Evolutionary conservation across 495 filamentous ascomycete species (phyloP), one percentile per base, ranked within the genome.

Genomic region (Talaromyces trachyspermus): DNA sequence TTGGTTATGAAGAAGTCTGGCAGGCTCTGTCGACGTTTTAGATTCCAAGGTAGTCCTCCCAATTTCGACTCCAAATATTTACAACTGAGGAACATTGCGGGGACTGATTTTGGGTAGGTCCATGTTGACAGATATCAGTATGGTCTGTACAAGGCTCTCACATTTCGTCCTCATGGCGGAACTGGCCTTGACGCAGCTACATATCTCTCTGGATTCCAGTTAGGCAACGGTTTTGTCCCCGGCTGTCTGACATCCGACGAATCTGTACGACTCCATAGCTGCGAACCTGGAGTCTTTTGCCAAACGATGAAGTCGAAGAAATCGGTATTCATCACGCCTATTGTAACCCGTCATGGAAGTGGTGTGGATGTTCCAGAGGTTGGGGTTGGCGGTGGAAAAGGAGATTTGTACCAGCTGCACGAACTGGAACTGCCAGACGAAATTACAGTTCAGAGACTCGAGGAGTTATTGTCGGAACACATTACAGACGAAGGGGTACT

Each of bases 1-100:
- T 92, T 60, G 91, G 91, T 20, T 87, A 88, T 41, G 88, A 95
- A 60, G 86, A 95, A 46, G 88, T 95, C 0, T 96, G 89, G 89
- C 70, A 88, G 46, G 85, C 88, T 3, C 65, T 97, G 10, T 81
- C 88, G 1, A 76, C 80, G 10, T 75, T 78, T 8, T 96, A 2
- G 61, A 76, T 18, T 80, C 80, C 2, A 79, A 77, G 64, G 86
- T 85, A 66, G 15, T 20, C 10, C 14, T 9, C 26, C 19, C 19
- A n/a, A n/a, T 40, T n/a, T 20, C 3, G 2, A 30, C 4, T n/a
- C 23, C 17, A 8, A 30, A 30, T 6, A 30, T 7, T 30, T 7
- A 30, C 27, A 12, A 30, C 27, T 30, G 15, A 17, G 36, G 10
- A 11, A 23, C 19, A 4, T 9, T 26, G 20, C 3, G 8, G 8